Evolutionary conservation across 2,329 filamentous ascomycete genomes (phyloP), one percentile per base, ranked within the genome.

Genomic region (Pseudocercospora pini-densiflorae): DNA sequence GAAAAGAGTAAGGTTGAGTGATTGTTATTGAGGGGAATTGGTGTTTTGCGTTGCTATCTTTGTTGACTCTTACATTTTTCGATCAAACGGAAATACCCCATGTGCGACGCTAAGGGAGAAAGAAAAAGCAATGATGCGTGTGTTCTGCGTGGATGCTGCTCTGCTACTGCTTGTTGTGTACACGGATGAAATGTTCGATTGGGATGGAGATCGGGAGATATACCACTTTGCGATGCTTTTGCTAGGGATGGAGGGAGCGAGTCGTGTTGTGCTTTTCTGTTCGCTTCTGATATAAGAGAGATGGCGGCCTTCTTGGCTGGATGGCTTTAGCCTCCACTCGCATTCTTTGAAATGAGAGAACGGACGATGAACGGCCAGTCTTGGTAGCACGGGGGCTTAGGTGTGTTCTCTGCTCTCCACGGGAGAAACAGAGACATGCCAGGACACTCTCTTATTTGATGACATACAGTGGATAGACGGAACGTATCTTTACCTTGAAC

Each of bases 31-130:
- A 33, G 21, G n/a, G 40, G 21, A 10, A 43, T 19, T 59, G 55
- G 51, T 65, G 55, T 55, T 53, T 43, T 40, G 36, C 23, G 27
- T 43, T 59, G 19, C 61, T 64, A 53, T 59, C 61, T 21, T 40
- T 43, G 40, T 57, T 49, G 62, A 54, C 59, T 59, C 45, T 68
- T 66, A 62, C 64, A 59, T 62, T 60, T 57, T 68, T 66, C 64
- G 63, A 66, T 62, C 65, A 67, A 61, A 62, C 64, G 54, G 62
- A 54, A 61, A 61, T 43, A 68, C 63, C 66, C 63, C 33, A 68
- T 68, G 63, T 66, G 65, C 66, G 68, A 66, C 62, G 55, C 61
- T 59, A 65, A 58, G 64, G 62, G 33, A 58, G 57, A 68, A 67
- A 53, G 59, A 67, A 68, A 67, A 67, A 63, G 67, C 66, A 59